These are phyloP conservation scores for Camelina sativa DNA, from an alignment of 345 rosid genomes.

Conservation along the genomic window DNA sequence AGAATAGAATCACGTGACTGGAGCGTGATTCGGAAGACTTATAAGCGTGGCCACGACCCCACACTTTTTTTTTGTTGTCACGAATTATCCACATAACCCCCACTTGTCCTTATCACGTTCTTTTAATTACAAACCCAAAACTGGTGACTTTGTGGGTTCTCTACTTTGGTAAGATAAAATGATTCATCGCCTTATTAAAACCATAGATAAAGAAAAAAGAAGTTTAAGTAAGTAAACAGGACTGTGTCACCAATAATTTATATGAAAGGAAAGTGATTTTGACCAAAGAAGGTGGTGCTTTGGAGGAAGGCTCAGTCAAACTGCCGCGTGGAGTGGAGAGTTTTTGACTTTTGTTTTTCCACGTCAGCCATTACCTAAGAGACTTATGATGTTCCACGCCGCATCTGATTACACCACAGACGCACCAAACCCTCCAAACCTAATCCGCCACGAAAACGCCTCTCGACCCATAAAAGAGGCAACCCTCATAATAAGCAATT, in stretches of 20 bases:
- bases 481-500: slow-evolving; percentile 40
- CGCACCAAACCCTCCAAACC: slow-evolving; percentile 44
- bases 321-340: slow-evolving; percentile 17
- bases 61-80: slow-evolving; percentile 25
- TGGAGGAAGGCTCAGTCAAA: slow-evolving; percentile 14
- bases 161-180: slow-evolving; percentile 18
- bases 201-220: neutral
- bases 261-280: slow-evolving; percentile 3
- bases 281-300: slow-evolving; percentile 33
- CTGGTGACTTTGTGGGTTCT: slow-evolving; percentile 28
- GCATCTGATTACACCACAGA: slow-evolving; percentile 40
- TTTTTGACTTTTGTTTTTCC: slow-evolving; percentile 24
- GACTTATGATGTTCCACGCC: slow-evolving; percentile 30
- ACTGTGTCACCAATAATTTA: slow-evolving; percentile 16
- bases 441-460: slow-evolving; percentile 47
- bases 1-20: slow-evolving; percentile 44
- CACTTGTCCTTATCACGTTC: slow-evolving; percentile 31
- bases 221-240: slow-evolving; percentile 1
- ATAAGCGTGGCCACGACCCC: slow-evolving; percentile 31
- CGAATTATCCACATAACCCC: slow-evolving; percentile 42
- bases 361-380: slow-evolving; percentile 26
- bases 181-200: slow-evolving; percentile 11
- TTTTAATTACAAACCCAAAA: slow-evolving; percentile 17
- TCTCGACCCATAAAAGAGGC: slow-evolving; percentile 47
- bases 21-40: slow-evolving; percentile 37